Evolutionary conservation across 345 rosid genomes (phyloP), one percentile per base, ranked within the genome.

Genomic region (Eucalyptus sp.): DNA sequence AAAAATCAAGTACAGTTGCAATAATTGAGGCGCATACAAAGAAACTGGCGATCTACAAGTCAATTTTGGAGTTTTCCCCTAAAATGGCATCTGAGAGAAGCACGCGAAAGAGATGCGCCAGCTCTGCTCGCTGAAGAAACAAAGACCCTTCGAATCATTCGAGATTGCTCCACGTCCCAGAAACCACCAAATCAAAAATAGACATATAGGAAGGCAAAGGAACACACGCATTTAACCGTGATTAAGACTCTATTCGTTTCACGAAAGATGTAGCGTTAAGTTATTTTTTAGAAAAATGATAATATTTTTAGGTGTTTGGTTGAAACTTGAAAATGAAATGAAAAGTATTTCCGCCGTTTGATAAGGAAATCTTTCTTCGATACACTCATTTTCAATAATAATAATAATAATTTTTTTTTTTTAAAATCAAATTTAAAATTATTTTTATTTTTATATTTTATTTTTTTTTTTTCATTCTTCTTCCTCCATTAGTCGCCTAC

Each of bases 181-280:
- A 18, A 31, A 33, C 25, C 44, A 33, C 81, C 25, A 3, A 71
- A 71, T 71, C 27, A 71, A 71, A 9, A 71, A 33, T 18, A 64
- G 20, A 64, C 15, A 33, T 14, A n/a, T 37, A 18, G 81, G 37
- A 10, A 71, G 25, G 79, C 41, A 31, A 15, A 31, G 3, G 9
- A 66, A 64, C 5, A 29, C 11, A 71, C 27, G 27, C 27, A 37
- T 37, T 71, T 37, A 33, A 71, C 4, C 27, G 15, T 41, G 83
- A 37, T 76, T 5, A 76, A 5, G 4, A 15, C 2, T 52, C 4
- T 3, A 9, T 18, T 52, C 10, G 0, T 52, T 7, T 20, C 25
- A 52, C 4, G 24, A 20, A 52, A 52, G 4, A 20, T 7, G 8
- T 52, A 52, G 0, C 4, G 20, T 7, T 52, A 52, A 52, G 58